Base-by-base conservation (phyloP, 768 basidiomycete species). In the Lentinula sp. region DNA sequence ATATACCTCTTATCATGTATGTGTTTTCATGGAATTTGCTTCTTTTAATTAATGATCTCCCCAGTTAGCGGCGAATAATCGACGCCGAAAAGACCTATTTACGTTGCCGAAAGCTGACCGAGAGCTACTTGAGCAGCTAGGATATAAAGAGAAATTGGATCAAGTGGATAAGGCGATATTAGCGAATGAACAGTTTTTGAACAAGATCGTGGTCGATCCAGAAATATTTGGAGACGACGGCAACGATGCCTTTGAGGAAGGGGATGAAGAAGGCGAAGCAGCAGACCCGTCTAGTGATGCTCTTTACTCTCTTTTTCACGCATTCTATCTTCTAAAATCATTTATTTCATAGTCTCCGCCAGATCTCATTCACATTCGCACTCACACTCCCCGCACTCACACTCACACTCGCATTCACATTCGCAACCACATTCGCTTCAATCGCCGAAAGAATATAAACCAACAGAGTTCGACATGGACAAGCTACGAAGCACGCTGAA, bases 401-500 rank as follows among this genome's bases (percentile, higher is more conserved):
- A 75, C 60, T 61, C 62, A 4, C 71, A 75, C 58, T 66, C 67
- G 1, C 75, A 74, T 59, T 56, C 65, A 6, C 75, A 74, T 64
- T 61, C 71, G 4, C 81, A 81, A 65, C 66, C 66, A 6, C 67
- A 68, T 43, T 59, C 66, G 5, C 72, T 72, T 57, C 59, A 35
- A 43, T 2, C 65, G 39, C 49, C 70, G 62, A 51, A 67, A 72
- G 46, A 72, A 70, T 53, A 80, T 79, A 65, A 75, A 61, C 82
- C 86, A 0, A 85, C 82, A 0, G 90, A 92, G 41, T 82, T 83
- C 62, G 90, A 93, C 66, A 89, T 91, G 85, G 93, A 97, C 70
- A 95, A 96, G 69, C 76, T 98, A 43, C 77, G 94, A 61, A 95
- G 93, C 68, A 96, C 95, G 0, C 73, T 98, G 42, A 93, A 96